Conservation (phyloP, 345 rosid species). For the Hypericum perforatum region DNA sequence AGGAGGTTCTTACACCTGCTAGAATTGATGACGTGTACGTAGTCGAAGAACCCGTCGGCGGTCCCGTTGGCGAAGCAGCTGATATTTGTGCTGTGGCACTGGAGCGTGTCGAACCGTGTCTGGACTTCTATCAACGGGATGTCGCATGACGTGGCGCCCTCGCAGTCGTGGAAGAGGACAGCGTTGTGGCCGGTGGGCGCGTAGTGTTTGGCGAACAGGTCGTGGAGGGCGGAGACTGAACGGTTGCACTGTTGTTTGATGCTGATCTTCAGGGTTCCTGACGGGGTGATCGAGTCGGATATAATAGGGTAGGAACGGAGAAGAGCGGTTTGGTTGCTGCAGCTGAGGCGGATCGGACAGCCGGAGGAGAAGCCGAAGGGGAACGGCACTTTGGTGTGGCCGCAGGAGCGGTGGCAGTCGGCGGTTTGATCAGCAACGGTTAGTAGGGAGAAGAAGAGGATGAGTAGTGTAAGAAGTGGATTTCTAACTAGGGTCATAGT, state of each 20-base stretch:
- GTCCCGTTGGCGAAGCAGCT: conserved; percentile 18
- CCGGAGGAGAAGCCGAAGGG: conserved; percentile 61
- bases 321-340: conserved; percentile 17
- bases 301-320: conserved; percentile 22
- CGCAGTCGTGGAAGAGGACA: conserved; percentile 35
- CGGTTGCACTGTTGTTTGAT: conserved; percentile 40
- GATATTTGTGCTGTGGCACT: conserved; percentile 16
- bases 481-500: not conserved
- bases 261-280: conserved; percentile 18
- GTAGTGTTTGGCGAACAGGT: conserved; percentile 27
- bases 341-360: conserved; percentile 42
- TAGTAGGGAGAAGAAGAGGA: not conserved
- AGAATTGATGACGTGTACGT: not conserved
- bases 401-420: conserved; percentile 32
- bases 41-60: conserved; percentile 10
- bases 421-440: conserved; percentile 9
- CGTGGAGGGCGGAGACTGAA: conserved; percentile 22
- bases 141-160: conserved; percentile 6
- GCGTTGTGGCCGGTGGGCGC: conserved; percentile 41
- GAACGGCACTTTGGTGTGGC: conserved; percentile 14
- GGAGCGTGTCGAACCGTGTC: conserved; percentile 24
- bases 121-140: conserved; percentile 22
- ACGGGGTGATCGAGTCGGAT: conserved; percentile 13
- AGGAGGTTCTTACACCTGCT: conserved; percentile 31
- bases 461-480: not conserved